Conservation (phyloP, 202 grass and related monocot genomes). For the Elaeis oleifera region DNA sequence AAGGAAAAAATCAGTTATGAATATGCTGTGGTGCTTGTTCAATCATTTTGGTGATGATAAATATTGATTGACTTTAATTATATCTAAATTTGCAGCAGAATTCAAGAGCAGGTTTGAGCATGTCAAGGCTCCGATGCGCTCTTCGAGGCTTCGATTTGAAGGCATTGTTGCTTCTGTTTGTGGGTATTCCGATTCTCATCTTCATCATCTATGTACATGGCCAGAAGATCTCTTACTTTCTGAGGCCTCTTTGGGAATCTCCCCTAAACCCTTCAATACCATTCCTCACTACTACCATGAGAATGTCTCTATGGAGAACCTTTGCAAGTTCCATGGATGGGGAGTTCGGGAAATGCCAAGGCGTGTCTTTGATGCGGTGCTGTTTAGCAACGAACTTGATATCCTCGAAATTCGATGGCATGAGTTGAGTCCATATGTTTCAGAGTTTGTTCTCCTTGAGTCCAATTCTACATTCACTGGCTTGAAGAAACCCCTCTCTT, state of each 20-base stretch:
- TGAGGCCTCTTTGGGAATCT: slow-evolving; percentile 78
- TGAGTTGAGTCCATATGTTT: slow-evolving; percentile 70
- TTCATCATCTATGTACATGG: slow-evolving; percentile 61
- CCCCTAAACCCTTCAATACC: slow-evolving; percentile 71
- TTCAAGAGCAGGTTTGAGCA: slow-evolving; percentile 56
- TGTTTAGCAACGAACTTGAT: slow-evolving; percentile 86
- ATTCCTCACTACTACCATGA: slow-evolving; percentile 70
- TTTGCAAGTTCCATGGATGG: slow-evolving; percentile 86
- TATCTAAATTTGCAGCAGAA: slow-evolving; percentile 49
- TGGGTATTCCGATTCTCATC: slow-evolving; percentile 53
- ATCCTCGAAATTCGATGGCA: slow-evolving; percentile 84
- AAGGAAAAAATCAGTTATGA: too few species aligned
- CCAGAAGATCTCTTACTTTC: slow-evolving; percentile 92
- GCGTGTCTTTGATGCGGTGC: slow-evolving; percentile 70
- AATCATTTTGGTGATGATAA: too few species aligned
- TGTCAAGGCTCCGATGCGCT: slow-evolving; percentile 67
- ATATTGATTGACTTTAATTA: neutral
- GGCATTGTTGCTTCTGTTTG: slow-evolving; percentile 57
- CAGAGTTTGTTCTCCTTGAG: slow-evolving; percentile 74
- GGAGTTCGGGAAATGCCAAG: slow-evolving; percentile 60
- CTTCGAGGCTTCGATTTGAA: slow-evolving; percentile 67
- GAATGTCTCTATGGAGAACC: slow-evolving; percentile 68
- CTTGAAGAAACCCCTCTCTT: slow-evolving; percentile 59
- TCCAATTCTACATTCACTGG: slow-evolving; percentile 89
- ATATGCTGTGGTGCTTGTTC: too few species aligned